Base-by-base conservation (phyloP, 768 basidiomycete species). In the Termitomyces eurrhizus region DNA sequence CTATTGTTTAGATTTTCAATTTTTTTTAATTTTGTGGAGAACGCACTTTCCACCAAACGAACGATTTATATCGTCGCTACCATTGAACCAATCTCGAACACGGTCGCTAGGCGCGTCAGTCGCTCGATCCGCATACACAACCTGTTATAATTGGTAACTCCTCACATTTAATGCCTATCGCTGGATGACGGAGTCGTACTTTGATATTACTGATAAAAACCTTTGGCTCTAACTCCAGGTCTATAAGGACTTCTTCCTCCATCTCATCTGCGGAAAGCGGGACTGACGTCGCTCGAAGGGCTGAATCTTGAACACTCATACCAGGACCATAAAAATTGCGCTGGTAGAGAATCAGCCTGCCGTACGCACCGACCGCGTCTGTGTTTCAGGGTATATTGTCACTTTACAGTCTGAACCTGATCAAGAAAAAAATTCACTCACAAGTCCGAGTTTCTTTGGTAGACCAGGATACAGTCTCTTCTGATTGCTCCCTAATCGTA, bases 261-360 rank as follows among this genome's bases (percentile, higher is more conserved):
- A 53, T 24, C 8, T 61, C 50, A 11, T 57, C 51, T 18, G 24
- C 14, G n/a, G 41, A 4, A 39, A 57, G 44, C 11, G 60, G 60
- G 14, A 32, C 44, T 7, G 50, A 37, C 14, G 58, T 59, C 24
- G 58, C 21, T n/a, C 33, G 49, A 26, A 52, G 51, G 6, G 58
- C 32, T 3, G 52, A 18, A 3, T 55, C 59, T 35, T 29, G 35
- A 35, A 55, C 59, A n/a, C 37, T 55, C 37, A 60, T 54, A 11
- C 59, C 59, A 50, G 53, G 59, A 24, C 52, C 52, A 21, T 60
- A 35, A 16, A 55, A 55, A 35, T 48, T 55, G 12, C 59, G 52
- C 37, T 60, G 53, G 45, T 60, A 60, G 7, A 60, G 53, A 36
- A 42, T 11, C 2, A 60, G 53, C 45, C 59, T 55, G 46, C 59